A percentile compares a stretch with the other conserved stretches of the same genome.
Evolutionary conservation across 371 early-diverging fungal species (phyloP).

Genomic region (Mucor plumbeus): DNA sequence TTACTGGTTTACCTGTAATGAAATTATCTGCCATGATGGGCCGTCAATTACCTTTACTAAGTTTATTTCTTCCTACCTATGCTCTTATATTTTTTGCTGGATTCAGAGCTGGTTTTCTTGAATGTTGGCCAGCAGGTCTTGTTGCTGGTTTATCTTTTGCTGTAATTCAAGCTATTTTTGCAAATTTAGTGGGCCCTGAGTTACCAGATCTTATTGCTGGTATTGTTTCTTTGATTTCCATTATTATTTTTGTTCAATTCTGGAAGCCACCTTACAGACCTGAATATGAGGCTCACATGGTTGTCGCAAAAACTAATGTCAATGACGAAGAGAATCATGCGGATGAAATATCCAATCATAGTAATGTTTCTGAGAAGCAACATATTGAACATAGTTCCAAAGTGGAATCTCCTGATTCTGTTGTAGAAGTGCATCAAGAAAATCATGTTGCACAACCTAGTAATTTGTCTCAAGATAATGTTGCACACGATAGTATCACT

Average conservation of each 20-base stretch:
- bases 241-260: slow-evolving; percentile 50
- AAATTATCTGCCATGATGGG: slow-evolving; percentile 55
- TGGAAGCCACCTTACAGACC: slow-evolving; percentile 54
- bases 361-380: neutral
- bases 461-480: neutral
- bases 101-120: slow-evolving; percentile 44
- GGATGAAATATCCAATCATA: neutral
- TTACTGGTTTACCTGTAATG: slow-evolving; percentile 46
- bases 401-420: neutral
- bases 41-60: slow-evolving; percentile 52
- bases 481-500: slow-evolving; percentile 3
- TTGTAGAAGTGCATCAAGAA: neutral
- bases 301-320: neutral
- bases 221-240: slow-evolving; percentile 41
- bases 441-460: neutral
- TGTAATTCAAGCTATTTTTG: slow-evolving; percentile 46
- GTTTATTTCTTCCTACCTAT: slow-evolving; percentile 49
- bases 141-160: slow-evolving; percentile 57
- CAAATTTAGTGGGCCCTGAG: slow-evolving; percentile 55
- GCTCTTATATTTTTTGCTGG: slow-evolving; percentile 49
- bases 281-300: slow-evolving; percentile 38
- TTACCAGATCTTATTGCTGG: slow-evolving; percentile 57
- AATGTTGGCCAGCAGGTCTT: slow-evolving; percentile 54
- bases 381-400: slow-evolving; percentile 4
- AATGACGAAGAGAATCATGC: slow-evolving; percentile 25